These are phyloP conservation scores for Lagerstroemia fauriei DNA, from an alignment of 441 rosid species.

Conservation along the genomic window DNA sequence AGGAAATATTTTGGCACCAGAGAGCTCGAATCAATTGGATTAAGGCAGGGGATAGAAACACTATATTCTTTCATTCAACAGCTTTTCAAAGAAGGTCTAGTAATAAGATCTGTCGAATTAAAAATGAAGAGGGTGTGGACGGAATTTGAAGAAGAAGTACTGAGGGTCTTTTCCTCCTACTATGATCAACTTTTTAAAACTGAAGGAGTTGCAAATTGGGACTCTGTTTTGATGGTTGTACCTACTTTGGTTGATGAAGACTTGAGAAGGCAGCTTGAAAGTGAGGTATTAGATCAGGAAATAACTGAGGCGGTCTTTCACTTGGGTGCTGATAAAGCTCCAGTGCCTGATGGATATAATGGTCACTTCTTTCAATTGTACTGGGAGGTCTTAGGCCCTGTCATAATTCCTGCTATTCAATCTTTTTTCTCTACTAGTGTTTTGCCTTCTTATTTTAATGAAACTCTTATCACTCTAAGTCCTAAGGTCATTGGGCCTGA, in stretches of 20 bases:
- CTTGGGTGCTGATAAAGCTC: not conserved
- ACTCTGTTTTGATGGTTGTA: not conserved
- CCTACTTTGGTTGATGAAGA: not conserved
- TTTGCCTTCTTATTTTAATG: not conserved
- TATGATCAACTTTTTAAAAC: not conserved
- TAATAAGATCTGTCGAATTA: not conserved
- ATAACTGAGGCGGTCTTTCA: not conserved
- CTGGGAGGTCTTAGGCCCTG: not conserved
- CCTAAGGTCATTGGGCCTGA: not conserved
- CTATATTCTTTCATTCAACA: not conserved
- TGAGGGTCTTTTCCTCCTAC: not conserved
- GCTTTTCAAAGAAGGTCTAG: not conserved
- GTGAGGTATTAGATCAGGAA: not conserved
- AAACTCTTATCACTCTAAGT: not conserved
- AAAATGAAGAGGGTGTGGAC: not conserved
- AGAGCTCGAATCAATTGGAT: not conserved
- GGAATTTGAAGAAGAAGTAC: not conserved
- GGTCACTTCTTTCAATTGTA: not conserved
- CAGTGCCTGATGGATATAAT: not conserved
- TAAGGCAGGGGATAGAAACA: not conserved
- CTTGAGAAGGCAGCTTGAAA: not conserved
- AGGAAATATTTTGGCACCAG: not conserved
- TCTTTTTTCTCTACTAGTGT: not conserved
- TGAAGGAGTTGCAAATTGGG: not conserved
- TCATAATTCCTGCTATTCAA: not conserved